Conservation (phyloP, 306 rosid genomes). For the Dalbergia oliveri region DNA sequence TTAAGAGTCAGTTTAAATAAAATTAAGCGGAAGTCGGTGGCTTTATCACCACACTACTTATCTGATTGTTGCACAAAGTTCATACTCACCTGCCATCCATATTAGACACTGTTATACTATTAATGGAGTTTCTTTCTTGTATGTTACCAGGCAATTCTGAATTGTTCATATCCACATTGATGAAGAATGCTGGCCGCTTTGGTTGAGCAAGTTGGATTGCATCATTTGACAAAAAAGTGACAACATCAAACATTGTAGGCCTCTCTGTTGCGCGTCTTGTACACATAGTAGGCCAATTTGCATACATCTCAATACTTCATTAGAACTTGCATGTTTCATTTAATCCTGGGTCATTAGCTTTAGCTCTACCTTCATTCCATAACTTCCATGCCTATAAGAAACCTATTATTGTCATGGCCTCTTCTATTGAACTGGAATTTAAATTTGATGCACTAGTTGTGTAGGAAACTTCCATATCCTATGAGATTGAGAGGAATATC, state of each 20-base stretch:
- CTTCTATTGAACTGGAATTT: background rate
- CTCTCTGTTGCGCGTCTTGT: constrained; percentile 56
- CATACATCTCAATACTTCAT: constrained; percentile 47
- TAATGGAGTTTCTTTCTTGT: constrained; percentile 29
- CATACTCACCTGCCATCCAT: constrained; percentile 37
- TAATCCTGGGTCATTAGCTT: constrained; percentile 12
- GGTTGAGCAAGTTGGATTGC: constrained; percentile 45
- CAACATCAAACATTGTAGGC: constrained; percentile 58
- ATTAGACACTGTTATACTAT: constrained; percentile 37
- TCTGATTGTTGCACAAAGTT: too few relatives aligned
- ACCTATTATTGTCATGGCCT: background rate
- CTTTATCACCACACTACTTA: background rate
- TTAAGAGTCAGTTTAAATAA: background rate
- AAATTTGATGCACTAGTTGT: background rate
- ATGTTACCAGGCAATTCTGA: background rate
- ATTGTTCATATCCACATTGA: background rate
- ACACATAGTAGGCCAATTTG: constrained; percentile 57
- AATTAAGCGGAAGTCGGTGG: background rate
- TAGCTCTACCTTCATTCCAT: constrained; percentile 47
- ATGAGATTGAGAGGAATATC: constrained; percentile 29
- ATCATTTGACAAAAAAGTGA: constrained; percentile 49
- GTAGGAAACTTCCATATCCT: constrained; percentile 43
- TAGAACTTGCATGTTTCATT: background rate
- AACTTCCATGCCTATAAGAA: constrained; percentile 50
- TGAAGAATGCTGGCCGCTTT: constrained; percentile 48